A percentile compares a stretch with the other conserved stretches of the same genome.
These are phyloP conservation scores for Trametes versicolor DNA, from an alignment of 1,284 basidiomycete species.

Conservation along the genomic window DNA sequence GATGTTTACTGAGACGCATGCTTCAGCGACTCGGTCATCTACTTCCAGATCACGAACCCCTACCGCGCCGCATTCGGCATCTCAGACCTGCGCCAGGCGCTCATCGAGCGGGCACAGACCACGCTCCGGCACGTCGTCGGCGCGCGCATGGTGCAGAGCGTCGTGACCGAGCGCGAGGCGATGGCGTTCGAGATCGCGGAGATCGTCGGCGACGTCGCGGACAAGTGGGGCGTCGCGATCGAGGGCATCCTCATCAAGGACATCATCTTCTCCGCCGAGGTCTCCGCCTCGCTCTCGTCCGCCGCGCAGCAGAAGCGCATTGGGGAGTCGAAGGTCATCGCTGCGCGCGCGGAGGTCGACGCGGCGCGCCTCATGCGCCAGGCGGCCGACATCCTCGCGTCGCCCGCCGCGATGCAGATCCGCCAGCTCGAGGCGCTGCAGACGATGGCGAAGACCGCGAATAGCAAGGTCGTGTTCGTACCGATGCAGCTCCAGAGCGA, in stretches of 20 bases:
- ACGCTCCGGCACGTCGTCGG: conserved; percentile 96
- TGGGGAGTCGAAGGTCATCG: conserved; percentile 96
- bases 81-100: conserved; percentile 85
- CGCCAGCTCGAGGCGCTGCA: conserved; percentile 91
- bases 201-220: conserved; percentile 88
- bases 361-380: conserved; percentile 94
- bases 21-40: conserved; percentile 85
- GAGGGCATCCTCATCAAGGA: conserved; percentile 96
- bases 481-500: conserved; percentile 92
- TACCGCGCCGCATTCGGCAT: conserved; percentile 96
- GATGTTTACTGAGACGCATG: conserved; percentile 23
- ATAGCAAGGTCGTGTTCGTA: conserved; percentile 92
- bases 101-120: conserved; percentile 94
- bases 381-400: conserved; percentile 91
- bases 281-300: conserved; percentile 91
- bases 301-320: conserved; percentile 96
- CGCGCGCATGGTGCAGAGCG: conserved; percentile 84
- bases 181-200: conserved; percentile 97
- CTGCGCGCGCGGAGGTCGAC: conserved; percentile 95
- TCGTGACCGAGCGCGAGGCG: conserved; percentile 94
- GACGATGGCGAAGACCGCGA: conserved; percentile 76
- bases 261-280: conserved; percentile 91
- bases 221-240: conserved; percentile 95
- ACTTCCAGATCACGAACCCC: conserved; percentile 88
- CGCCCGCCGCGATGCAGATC: conserved; percentile 97